Evolutionary conservation across 176 grass and related monocot genomes (phyloP), one percentile per base, ranked within the genome.

Genomic region (Musa schizocarpa): DNA sequence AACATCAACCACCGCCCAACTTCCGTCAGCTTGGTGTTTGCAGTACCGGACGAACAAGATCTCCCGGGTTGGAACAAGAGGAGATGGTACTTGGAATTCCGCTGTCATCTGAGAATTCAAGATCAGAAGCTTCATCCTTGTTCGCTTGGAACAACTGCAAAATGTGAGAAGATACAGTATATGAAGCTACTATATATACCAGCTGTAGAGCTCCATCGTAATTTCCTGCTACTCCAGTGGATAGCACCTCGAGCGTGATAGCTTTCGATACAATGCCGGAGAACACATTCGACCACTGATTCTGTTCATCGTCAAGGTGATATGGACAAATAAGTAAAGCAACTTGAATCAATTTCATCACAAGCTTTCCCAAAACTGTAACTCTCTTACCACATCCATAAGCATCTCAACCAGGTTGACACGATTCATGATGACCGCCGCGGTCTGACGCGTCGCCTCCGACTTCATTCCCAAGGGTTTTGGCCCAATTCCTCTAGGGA

Each of bases 1-100:
- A 19, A 64, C 74, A 76, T 76, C 75, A 9, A 77, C 75, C 61
- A 77, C 75, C 53, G 75, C 75, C 75, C 75, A 77, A 17, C 12
- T 77, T 26, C 75, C 75, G 16, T 77, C 75, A 2, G 75, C 48
- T 16, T 77, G 75, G 12, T 20, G 75, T 4, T 77, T 77, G 61
- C 75, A 77, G 61, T 77, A 77, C 13, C 75, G 59, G n/a, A 19
- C 75, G 8, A 77, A 77, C 59, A 77, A 53, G 61, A 48, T 77
- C 61, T 77, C 75, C 5, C 75, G 75, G 21, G 61, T 77, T 1
- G 75, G 75, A 58, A 77, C 75, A 23, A 77, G 61, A 51, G 75
- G 75, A 24, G 75, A 52, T 26, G 75, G 75, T 52, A 77, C 12
- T 77, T 77, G 75, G 59, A 77, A 77, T 17, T 77, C 75, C 1